Conservation (phyloP, 2,329 filamentous ascomycete genomes). For the Furcasterigmium furcatum region DNA sequence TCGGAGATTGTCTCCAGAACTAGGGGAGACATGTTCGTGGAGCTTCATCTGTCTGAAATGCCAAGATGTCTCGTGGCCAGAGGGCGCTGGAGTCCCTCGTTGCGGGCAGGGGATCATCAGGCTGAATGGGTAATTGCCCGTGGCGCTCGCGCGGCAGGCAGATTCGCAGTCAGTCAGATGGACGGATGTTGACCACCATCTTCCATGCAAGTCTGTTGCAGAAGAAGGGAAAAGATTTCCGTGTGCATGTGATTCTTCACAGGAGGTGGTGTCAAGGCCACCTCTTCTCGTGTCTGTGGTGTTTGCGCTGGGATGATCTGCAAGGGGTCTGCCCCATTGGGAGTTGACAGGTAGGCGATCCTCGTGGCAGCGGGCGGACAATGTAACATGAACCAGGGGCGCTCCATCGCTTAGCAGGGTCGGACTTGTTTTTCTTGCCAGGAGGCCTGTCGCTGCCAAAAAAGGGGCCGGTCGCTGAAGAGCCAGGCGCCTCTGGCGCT, state of each 20-base stretch:
- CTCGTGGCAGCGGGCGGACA: neutral
- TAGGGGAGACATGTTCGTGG: neutral
- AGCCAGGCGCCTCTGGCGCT: no score
- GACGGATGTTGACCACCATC: no score
- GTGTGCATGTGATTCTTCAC: no score
- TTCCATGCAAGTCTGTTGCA: no score
- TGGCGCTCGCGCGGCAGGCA: no score
- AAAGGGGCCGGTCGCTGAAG: neutral
- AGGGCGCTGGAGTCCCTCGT: neutral
- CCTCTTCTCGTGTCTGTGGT: neutral
- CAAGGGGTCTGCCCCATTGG: neutral
- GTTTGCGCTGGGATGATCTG: neutral
- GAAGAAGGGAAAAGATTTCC: no score
- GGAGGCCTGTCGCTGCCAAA: neutral
- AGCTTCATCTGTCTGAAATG: no score
- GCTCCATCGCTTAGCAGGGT: no score
- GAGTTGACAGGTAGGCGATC: constrained; percentile 1
- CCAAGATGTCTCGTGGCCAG: neutral
- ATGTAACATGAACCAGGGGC: neutral
- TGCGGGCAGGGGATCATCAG: neutral
- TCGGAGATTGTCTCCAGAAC: neutral
- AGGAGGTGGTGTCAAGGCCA: no score
- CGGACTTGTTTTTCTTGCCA: no score
- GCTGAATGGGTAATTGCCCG: neutral
- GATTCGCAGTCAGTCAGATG: no score